Percentiles rank a stretch among this genome's conserved stretches.
Conservation (phyloP, 2,329 filamentous ascomycete genomes). For the Aspergillus nomiae region DNA sequence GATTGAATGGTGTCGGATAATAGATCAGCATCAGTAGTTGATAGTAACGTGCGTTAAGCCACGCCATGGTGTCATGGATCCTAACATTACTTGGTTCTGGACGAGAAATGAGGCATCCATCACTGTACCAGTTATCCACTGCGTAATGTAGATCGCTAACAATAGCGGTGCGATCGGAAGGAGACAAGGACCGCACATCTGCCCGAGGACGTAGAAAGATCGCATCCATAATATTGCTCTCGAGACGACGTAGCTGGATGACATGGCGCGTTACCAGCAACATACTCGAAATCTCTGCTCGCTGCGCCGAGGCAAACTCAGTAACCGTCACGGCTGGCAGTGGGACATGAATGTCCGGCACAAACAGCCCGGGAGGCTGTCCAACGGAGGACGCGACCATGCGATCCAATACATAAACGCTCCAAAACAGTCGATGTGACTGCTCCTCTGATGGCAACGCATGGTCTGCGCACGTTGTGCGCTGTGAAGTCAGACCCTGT, state of each 20-base stretch:
- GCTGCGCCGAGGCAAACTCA: conserved; percentile 2
- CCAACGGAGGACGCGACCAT: conserved; percentile 4
- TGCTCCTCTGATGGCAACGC: not conserved
- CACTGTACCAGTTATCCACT: not conserved
- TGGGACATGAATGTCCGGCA: not conserved
- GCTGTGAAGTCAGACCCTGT: conserved; percentile 2
- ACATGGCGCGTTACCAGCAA: conserved; percentile 7
- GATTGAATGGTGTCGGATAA: conserved; percentile 2
- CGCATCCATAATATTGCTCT: not conserved
- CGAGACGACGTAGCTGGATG: conserved; percentile 4
- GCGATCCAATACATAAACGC: conserved; percentile 5
- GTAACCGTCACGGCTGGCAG: conserved; percentile 8
- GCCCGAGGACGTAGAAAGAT: not conserved
- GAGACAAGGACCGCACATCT: not conserved
- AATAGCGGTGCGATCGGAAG: not conserved
- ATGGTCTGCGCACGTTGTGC: not conserved
- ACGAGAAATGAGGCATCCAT: not conserved
- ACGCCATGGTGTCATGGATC: conserved; percentile 10
- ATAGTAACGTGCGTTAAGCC: conserved; percentile 12
- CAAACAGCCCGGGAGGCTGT: conserved; percentile 2
- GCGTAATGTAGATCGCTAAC: not conserved
- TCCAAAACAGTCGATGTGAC: conserved; percentile 5
- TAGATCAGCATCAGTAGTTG: conserved; percentile 8
- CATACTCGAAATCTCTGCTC: not conserved
- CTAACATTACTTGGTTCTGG: conserved; percentile 7